These are phyloP conservation scores for Ceriops decandra DNA, from an alignment of 345 rosid genomes.

Conservation along the genomic window DNA sequence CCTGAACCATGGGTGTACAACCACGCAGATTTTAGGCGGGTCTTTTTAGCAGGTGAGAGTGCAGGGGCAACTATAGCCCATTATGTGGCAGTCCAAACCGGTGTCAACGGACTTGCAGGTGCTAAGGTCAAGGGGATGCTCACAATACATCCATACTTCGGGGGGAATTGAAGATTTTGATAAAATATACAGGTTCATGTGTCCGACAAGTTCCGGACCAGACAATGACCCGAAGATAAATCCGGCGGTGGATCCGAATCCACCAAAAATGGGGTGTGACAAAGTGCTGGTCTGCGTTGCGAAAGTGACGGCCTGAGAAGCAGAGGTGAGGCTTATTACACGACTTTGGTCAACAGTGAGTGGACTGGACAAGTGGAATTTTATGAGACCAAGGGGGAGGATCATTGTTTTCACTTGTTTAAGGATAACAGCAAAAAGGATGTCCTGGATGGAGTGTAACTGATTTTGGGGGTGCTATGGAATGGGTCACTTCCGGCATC, in stretches of 20 bases:
- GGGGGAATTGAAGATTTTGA: conserved; percentile 30
- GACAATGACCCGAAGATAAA: conserved; percentile 35
- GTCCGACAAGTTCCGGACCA: conserved; percentile 26
- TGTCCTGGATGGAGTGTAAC: neutral
- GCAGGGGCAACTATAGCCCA: conserved; percentile 63
- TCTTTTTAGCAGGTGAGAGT: conserved; percentile 53
- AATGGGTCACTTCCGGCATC: too few species aligned
- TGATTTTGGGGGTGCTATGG: too few species aligned
- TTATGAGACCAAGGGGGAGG: conserved; percentile 31
- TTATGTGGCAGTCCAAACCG: conserved; percentile 33
- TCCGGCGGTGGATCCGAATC: conserved; percentile 34
- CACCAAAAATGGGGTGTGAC: conserved; percentile 24
- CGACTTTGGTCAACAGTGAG: conserved; percentile 21
- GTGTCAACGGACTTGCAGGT: conserved; percentile 14
- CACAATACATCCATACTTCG: conserved; percentile 34
- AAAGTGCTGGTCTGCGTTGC: conserved; percentile 45
- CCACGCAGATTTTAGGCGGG: conserved; percentile 36
- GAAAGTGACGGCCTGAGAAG: conserved; percentile 26
- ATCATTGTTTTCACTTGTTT: conserved; percentile 35
- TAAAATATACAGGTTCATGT: conserved; percentile 27
- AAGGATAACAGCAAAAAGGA: conserved; percentile 1
- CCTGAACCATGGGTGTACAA: conserved; percentile 43
- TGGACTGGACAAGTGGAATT: conserved; percentile 35
- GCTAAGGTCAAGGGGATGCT: conserved; percentile 30
- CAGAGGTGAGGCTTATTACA: conserved; percentile 31